Evolutionary conservation across 2,329 filamentous ascomycete genomes (phyloP).

Genomic region (Fusarium sp.): DNA sequence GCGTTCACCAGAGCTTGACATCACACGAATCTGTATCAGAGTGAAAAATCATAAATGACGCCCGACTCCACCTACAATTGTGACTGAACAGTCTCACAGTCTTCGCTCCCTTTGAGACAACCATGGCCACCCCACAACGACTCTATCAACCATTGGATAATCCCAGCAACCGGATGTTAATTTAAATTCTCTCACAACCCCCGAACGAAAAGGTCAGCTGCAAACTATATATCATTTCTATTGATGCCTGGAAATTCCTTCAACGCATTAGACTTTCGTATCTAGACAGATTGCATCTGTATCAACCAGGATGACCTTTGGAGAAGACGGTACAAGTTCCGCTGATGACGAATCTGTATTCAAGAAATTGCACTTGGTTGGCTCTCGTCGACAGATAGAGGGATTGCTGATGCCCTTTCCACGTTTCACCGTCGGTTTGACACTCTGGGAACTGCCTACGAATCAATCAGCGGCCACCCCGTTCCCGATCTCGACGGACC

Average conservation of each 20-base stretch:
- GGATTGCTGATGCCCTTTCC: not conserved
- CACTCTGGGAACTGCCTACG: not conserved
- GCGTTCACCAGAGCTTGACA: not conserved
- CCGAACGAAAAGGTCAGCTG: not conserved
- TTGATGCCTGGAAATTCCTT: not conserved
- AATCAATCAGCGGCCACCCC: not conserved
- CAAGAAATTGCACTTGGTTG: not conserved
- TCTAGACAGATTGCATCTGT: not conserved
- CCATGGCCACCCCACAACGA: not conserved
- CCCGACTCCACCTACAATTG: not conserved
- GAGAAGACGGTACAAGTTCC: not conserved
- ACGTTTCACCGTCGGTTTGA: not conserved
- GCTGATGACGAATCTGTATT: conserved; percentile 1
- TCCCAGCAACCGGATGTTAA: not conserved
- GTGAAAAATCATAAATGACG: not conserved
- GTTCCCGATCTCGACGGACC: not conserved
- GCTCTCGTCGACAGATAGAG: not conserved
- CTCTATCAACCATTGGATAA: not conserved
- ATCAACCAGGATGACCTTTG: not conserved
- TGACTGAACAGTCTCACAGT: not conserved
- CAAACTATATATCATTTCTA: not conserved
- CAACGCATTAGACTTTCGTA: not conserved
- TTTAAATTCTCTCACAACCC: not conserved
- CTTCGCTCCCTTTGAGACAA: not conserved
- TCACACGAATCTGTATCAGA: not conserved